Conservation (phyloP, 352 stramenopile genomes). For the Phytophthora ramorum region DNA sequence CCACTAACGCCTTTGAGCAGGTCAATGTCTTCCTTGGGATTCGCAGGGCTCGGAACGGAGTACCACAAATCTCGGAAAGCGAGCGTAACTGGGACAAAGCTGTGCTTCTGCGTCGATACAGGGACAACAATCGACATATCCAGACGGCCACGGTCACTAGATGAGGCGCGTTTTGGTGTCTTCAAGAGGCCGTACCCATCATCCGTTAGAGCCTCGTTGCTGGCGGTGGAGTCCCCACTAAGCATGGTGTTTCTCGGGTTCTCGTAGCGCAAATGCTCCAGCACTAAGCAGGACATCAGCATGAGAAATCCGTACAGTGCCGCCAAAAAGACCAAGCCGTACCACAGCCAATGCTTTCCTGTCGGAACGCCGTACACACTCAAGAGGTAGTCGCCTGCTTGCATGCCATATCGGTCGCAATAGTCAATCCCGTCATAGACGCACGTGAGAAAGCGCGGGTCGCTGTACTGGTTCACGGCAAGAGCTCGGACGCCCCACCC, state of each 20-base stretch:
- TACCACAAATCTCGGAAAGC: slow-evolving; percentile 54
- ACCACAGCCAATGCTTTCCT: slow-evolving; percentile 33
- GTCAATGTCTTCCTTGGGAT: slow-evolving; percentile 46
- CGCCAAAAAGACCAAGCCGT: slow-evolving; percentile 32
- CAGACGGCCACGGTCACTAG: neutral
- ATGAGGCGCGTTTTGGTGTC: slow-evolving; percentile 9
- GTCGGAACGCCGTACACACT: slow-evolving; percentile 34
- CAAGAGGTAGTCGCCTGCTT: slow-evolving; percentile 40
- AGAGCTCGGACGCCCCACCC: slow-evolving; percentile 41
- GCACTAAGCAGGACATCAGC: slow-evolving; percentile 26
- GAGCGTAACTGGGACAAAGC: slow-evolving; percentile 42
- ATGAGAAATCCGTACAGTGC: slow-evolving; percentile 32
- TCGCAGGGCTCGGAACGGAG: slow-evolving; percentile 35
- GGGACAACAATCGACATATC: neutral
- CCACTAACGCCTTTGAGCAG: slow-evolving; percentile 81
- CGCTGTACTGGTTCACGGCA: slow-evolving; percentile 37
- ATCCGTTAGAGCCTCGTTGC: neutral
- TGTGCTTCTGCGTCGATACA: slow-evolving; percentile 2
- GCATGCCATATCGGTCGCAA: slow-evolving; percentile 33
- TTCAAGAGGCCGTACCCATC: slow-evolving; percentile 15
- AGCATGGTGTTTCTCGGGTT: slow-evolving; percentile 3
- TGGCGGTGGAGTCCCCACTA: neutral
- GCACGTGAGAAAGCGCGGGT: slow-evolving; percentile 22
- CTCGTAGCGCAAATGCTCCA: slow-evolving; percentile 44
- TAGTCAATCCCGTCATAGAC: slow-evolving; percentile 40